These are phyloP conservation scores for Kluyveromyces sp. DNA, from an alignment of 1,139 yeast genomes.

Conservation along the genomic window DNA sequence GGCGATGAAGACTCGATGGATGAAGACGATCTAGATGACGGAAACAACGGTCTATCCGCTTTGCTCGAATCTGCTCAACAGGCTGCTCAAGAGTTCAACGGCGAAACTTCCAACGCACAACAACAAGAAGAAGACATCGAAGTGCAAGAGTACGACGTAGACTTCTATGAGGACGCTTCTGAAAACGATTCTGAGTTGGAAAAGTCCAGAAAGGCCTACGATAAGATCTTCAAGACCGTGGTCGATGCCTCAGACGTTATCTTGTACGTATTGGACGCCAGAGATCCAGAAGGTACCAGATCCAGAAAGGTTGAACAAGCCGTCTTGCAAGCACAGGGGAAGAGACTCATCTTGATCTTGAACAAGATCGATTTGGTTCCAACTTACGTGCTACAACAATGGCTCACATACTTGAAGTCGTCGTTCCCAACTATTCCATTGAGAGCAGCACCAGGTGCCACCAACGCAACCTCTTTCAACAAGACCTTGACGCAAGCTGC, in stretches of 20 bases:
- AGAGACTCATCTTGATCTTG: slow-evolving; percentile 74
- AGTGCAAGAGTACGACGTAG: slow-evolving; percentile 45
- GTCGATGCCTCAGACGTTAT: slow-evolving; percentile 88
- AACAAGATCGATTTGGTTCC: slow-evolving; percentile 94
- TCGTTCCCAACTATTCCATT: slow-evolving; percentile 90
- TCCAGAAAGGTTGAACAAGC: slow-evolving; percentile 88
- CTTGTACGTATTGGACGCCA: slow-evolving; percentile 87
- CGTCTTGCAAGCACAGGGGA: slow-evolving; percentile 70
- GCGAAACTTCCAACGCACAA: slow-evolving; percentile 32
- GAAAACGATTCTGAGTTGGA: slow-evolving; percentile 50
- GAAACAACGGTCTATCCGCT: slow-evolving; percentile 62
- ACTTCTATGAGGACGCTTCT: slow-evolving; percentile 39
- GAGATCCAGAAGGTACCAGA: slow-evolving; percentile 95
- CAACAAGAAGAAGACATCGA: slow-evolving; percentile 36
- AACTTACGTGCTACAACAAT: slow-evolving; percentile 67
- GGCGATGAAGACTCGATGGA: slow-evolving; percentile 40
- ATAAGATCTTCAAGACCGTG: slow-evolving; percentile 72
- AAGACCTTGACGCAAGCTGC: slow-evolving; percentile 65
- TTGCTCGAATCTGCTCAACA: slow-evolving; percentile 81
- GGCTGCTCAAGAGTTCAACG: slow-evolving; percentile 68
- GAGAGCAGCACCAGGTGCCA: slow-evolving; percentile 56
- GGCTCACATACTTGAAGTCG: slow-evolving; percentile 74
- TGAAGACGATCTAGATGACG: slow-evolving; percentile 34
- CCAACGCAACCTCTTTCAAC: slow-evolving; percentile 63
- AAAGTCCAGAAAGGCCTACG: slow-evolving; percentile 86